phyloP scores from a whole-genome alignment of 306 rosid genomes.

The Dalbergia cochinchinensis region DNA sequence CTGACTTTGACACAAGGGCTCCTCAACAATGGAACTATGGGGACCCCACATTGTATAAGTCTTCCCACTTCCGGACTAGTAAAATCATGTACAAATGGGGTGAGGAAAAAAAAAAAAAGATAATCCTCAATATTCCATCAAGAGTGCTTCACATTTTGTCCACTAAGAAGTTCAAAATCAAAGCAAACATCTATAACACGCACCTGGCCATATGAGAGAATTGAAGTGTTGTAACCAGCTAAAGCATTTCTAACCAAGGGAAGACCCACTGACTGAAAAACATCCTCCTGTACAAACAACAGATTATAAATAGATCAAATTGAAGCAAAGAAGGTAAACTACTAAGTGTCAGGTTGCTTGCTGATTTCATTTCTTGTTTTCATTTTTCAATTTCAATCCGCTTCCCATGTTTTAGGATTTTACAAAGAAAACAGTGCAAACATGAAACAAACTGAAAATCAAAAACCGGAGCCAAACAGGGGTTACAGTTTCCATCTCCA shows the following conservation, averaged over 20 bases:
- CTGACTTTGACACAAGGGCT: constrained; percentile 56
- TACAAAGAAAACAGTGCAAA: too few species aligned
- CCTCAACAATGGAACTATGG: constrained; percentile 84
- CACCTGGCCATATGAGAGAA: constrained; percentile 96
- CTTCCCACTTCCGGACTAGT: constrained; percentile 92
- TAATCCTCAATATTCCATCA: constrained; percentile 38
- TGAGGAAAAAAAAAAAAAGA: not conserved
- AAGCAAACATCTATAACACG: constrained; percentile 20
- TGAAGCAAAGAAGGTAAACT: not conserved
- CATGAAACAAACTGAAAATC: too few species aligned
- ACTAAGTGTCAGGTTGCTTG: too few species aligned
- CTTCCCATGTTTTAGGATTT: too few species aligned
- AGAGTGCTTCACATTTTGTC: not conserved
- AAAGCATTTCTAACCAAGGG: constrained; percentile 84
- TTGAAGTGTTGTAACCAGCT: constrained; percentile 89
- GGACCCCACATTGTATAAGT: constrained; percentile 98
- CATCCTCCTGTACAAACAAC: constrained; percentile 73
- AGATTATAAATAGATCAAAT: constrained; percentile 32
- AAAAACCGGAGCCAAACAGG: too few species aligned
- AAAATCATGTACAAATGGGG: not conserved
- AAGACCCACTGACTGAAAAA: constrained; percentile 76
- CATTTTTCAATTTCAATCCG: too few species aligned
- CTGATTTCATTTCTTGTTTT: too few species aligned
- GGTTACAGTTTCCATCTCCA: too few species aligned
- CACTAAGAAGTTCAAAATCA: not conserved